phyloP scores from a whole-genome alignment of 495 filamentous ascomycete species.

The Staphylotrichum longicolle region DNA sequence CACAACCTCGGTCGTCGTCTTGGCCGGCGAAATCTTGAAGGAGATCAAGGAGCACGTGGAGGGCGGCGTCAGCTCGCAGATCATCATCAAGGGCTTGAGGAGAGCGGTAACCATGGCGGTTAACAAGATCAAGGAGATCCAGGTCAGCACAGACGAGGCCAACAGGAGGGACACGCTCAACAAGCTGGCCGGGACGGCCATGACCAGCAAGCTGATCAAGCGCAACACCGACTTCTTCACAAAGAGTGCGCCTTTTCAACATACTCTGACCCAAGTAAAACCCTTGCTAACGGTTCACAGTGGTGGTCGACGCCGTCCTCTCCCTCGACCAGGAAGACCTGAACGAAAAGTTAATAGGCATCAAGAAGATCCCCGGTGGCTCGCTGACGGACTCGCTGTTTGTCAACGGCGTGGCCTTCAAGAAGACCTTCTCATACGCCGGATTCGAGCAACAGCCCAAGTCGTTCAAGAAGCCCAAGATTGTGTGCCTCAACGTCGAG shows the following conservation, averaged over 20 bases:
- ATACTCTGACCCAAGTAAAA: too few species aligned
- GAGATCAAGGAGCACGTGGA: constrained; percentile 94
- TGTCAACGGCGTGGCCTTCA: constrained; percentile 97
- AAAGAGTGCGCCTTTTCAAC: constrained; percentile 61
- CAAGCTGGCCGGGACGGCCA: constrained; percentile 92
- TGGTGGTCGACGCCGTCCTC: constrained; percentile 96
- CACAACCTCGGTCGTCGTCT: constrained; percentile 92
- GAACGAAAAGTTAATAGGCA: constrained; percentile 95
- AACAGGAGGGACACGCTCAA: constrained; percentile 86
- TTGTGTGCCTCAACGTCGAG: constrained; percentile 96
- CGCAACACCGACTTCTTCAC: constrained; percentile 96
- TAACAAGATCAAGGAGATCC: constrained; percentile 98
- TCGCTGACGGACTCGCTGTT: constrained; percentile 96
- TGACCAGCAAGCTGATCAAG: constrained; percentile 99
- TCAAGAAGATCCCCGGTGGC: constrained; percentile 97
- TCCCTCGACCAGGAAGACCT: constrained; percentile 97
- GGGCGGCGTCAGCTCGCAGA: constrained; percentile 94
- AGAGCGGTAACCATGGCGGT: constrained; percentile 88
- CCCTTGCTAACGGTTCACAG: constrained; percentile 41
- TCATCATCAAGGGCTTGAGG: constrained; percentile 93
- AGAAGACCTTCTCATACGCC: constrained; percentile 99
- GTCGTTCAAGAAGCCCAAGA: constrained; percentile 86
- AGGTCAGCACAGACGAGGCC: constrained; percentile 76
- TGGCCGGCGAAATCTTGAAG: constrained; percentile 95
- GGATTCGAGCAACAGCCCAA: constrained; percentile 99